Base-by-base conservation (phyloP, 345 rosid species). In the Orychophragmus violaceus region DNA sequence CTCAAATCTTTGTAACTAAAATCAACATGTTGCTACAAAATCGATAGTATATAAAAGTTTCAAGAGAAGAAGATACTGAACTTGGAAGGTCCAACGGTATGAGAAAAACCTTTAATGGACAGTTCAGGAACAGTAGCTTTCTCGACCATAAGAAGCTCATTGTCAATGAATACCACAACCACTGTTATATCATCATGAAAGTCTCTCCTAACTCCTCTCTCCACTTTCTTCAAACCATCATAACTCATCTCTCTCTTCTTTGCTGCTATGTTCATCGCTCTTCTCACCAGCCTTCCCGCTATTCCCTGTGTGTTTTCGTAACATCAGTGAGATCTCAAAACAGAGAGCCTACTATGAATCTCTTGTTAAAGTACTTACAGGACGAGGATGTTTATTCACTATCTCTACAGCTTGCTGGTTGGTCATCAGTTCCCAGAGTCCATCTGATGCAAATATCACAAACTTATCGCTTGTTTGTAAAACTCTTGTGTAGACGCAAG, bases 391-490 rank as follows among this genome's bases (percentile, higher is more conserved):
- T 8, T 76, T 85, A 68, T 78, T 59, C 12, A 90, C 96, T 10
- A 87, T 87, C 67, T 94, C 92, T 17, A 72, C 95, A 16, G 96
- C 96, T 79, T 87, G 84, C 81, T 94, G 89, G 78, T 94, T 94
- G 10, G 83, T 71, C 71, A 94, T 61, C 41, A 84, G 86, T 44
- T 88, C 99, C 97, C 97, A 94, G 5, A 94, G 87, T 14, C 99
- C 99, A 77, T 94, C 97, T 9, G 99, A 94, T 27, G 99, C 99
- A 55, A 94, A 90, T 68, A 94, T 88, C 56, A 90, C 74, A 75
- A 94, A 90, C 59, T 80, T 88, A 44, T 94, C 97, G n/a, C 55
- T 82, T 30, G 91, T 81, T 68, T 63, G 84, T 45, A 94, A 66
- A 14, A 59, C 82, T 79, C 99, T 85, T 7, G 85, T 61, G 71